Percentiles rank a stretch among this genome's conserved stretches.
phyloP scores from a whole-genome alignment of 2,329 filamentous ascomycete species.

The Colletotrichum karsti region DNA sequence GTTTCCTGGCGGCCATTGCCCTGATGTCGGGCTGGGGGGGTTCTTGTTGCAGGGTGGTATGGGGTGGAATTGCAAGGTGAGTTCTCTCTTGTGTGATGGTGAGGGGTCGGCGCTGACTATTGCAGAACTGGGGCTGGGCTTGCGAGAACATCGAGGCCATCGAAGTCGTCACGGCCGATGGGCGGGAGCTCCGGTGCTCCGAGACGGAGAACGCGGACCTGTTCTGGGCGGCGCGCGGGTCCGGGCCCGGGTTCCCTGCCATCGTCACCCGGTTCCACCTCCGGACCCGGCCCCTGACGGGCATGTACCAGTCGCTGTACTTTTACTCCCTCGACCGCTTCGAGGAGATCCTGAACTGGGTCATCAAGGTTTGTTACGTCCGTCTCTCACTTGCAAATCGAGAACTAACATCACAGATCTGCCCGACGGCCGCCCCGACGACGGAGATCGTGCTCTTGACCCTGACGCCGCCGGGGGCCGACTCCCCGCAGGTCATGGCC shows the following conservation, averaged over 20 bases:
- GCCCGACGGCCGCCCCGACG: slow-evolving; percentile 42
- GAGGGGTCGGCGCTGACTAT: neutral
- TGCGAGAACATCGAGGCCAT: slow-evolving; percentile 60
- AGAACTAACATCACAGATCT: slow-evolving; percentile 29
- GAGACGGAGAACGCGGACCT: slow-evolving; percentile 57
- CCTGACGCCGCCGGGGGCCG: slow-evolving; percentile 36
- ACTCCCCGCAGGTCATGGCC: slow-evolving; percentile 42
- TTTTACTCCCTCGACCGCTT: slow-evolving; percentile 56
- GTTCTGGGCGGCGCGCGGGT: slow-evolving; percentile 65
- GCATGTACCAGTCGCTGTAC: slow-evolving; percentile 49
- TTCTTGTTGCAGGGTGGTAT: slow-evolving; percentile 65
- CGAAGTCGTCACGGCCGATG: slow-evolving; percentile 54
- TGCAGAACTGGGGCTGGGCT: slow-evolving; percentile 63
- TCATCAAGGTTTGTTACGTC: slow-evolving; percentile 44
- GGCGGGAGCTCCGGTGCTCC: slow-evolving; percentile 52
- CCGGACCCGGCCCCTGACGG: slow-evolving; percentile 40
- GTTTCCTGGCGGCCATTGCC: slow-evolving; percentile 64
- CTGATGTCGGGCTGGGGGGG: slow-evolving; percentile 64
- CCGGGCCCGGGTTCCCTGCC: slow-evolving; percentile 62
- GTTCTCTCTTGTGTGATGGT: slow-evolving; percentile 24
- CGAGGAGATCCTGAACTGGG: slow-evolving; percentile 55
- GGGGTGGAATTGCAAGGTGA: slow-evolving; percentile 64
- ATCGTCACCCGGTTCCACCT: slow-evolving; percentile 61
- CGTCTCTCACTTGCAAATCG: neutral
- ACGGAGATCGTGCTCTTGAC: slow-evolving; percentile 51